Evolutionary conservation across 148 eudicot genomes (phyloP), one percentile per base, ranked within the genome.

Genomic region (Rhododendron ferrugineum): DNA sequence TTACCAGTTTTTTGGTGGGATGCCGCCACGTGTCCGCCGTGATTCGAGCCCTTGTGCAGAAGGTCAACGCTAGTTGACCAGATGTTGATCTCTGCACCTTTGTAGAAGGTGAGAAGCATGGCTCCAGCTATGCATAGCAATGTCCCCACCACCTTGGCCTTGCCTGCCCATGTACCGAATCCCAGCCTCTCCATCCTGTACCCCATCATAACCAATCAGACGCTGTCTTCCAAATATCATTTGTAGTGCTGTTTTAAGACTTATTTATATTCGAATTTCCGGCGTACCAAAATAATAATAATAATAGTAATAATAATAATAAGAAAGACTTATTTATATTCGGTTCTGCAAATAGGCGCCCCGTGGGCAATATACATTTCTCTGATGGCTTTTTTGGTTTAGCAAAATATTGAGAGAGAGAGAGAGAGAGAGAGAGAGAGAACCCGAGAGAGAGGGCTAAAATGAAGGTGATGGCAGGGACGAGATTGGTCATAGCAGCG

Each of bases 101-200:
- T 93, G 87, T 89, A 94, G 79, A 93, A 89, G 7, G 97, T 93
- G 42, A 94, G 91, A 2, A 95, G 37, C 97, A 93, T 95, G 49
- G 98, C 97, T 62, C 98, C 98, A 50, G 89, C 87, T 7, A 95
- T 90, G 37, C 95, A 92, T 40, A 91, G 46, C 20, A 91, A 13
- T 16, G 97, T 95, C 42, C 98, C 98, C 13, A 84, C 16, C 37
- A 93, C 84, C 83, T 95, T 95, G 37, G 97, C 94, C 87, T 89
- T 92, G 2, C 98, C 97, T 50, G 95, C 54, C 3, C 44, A 26
- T 50, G 91, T 85, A 79, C 87, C 76, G 79, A 89, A 58, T 30
- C 83, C 90, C 81, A 93, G 70, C 52, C 23, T 91, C 86, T 94
- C 98, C 88, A 93, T 50, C 91, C 98, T 94, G 85, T 9, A 3